Evolutionary conservation across 1,139 yeast species (phyloP).

Genomic region (Sugiyamaella sp.): DNA sequence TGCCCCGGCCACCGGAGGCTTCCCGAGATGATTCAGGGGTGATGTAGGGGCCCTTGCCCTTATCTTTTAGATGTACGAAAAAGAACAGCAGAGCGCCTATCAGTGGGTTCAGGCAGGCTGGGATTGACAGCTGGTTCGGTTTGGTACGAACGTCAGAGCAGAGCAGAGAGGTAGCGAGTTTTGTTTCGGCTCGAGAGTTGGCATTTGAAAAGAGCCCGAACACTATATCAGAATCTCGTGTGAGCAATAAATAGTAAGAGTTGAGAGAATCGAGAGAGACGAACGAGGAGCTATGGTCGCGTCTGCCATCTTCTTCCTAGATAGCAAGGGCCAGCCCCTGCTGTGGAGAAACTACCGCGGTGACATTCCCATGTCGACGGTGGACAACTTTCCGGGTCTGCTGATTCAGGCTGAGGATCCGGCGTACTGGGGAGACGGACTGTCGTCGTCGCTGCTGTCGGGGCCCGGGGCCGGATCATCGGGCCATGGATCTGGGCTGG

Average conservation of each 20-base stretch:
- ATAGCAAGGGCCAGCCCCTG: conserved; percentile 85
- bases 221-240: too few relatives aligned
- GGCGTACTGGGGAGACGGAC: conserved; percentile 13
- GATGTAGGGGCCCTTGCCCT: conserved; percentile 10
- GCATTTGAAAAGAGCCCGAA: too few relatives aligned
- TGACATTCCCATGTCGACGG: conserved; percentile 77
- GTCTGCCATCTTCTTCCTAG: conserved; percentile 87
- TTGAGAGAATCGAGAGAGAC: too few relatives aligned
- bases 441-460: conserved; percentile 43
- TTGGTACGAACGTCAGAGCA: too few relatives aligned
- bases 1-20: not conserved
- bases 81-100: not conserved
- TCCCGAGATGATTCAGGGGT: not conserved
- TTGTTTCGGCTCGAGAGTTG: too few relatives aligned
- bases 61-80: not conserved
- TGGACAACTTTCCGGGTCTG: conserved; percentile 81
- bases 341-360: conserved; percentile 91
- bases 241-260: too few relatives aligned
- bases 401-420: conserved; percentile 67
- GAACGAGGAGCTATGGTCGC: conserved; percentile 16
- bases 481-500: not conserved
- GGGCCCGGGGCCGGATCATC: not conserved
- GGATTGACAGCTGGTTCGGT: too few relatives aligned
- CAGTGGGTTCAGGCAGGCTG: too few relatives aligned
- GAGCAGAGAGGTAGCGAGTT: too few relatives aligned